Conservation (phyloP, 129 eudicot species). For the Deinandra increscens region DNA sequence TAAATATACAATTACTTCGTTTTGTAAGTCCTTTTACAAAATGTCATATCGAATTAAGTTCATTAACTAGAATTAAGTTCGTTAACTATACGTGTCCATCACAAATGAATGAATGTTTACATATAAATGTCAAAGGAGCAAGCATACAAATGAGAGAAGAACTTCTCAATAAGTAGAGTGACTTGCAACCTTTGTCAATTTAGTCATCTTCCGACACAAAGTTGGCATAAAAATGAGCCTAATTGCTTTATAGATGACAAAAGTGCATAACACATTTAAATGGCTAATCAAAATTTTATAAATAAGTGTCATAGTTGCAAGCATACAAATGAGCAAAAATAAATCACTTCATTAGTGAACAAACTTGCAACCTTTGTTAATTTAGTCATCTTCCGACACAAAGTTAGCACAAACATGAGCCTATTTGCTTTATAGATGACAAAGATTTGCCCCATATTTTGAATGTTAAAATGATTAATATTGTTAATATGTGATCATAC, state of each 20-base stretch:
- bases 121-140: constrained; percentile 16
- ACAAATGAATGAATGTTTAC: no score
- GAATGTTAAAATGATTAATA: no score
- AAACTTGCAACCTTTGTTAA: neutral
- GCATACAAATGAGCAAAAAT: constrained; percentile 23
- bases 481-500: constrained; percentile 24
- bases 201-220: constrained; percentile 55
- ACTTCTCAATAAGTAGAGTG: neutral
- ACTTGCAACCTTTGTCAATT: constrained; percentile 6
- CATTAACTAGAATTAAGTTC: no score
- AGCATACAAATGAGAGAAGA: constrained; percentile 21
- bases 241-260: constrained; percentile 56
- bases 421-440: constrained; percentile 59
- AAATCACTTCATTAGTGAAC: neutral
- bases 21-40: no score
- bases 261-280: neutral
- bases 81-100: no score
- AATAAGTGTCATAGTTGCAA: constrained; percentile 14
- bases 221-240: constrained; percentile 28
- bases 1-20: no score
- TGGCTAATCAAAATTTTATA: neutral
- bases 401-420: constrained; percentile 24
- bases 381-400: constrained; percentile 23
- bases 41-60: no score
- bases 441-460: neutral